Evolutionary conservation across 768 basidiomycete species (phyloP).

Genomic region (Postia placenta): DNA sequence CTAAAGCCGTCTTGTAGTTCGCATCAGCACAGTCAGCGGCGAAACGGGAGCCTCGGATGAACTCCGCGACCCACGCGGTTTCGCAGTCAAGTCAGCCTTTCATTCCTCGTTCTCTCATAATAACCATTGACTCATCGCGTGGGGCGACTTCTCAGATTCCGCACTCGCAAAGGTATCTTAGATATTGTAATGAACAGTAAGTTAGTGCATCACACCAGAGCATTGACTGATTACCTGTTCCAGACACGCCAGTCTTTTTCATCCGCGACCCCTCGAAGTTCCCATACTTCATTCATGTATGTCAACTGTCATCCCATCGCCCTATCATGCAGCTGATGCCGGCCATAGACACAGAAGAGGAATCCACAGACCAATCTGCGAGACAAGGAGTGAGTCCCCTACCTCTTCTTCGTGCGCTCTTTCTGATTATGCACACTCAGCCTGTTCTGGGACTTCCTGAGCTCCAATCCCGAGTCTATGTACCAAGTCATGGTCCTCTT

Average conservation of each 20-base stretch:
- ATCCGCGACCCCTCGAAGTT: conserved; percentile 43
- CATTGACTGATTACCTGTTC: conserved; percentile 8
- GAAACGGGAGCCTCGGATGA: conserved; percentile 43
- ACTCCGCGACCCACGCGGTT: conserved; percentile 47
- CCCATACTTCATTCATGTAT: conserved; percentile 37
- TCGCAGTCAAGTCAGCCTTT: conserved; percentile 44
- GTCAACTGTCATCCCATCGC: not conserved
- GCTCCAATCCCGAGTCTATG: conserved; percentile 40
- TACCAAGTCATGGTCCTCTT: conserved; percentile 43
- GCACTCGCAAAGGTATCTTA: conserved; percentile 32
- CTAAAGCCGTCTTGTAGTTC: conserved; percentile 20
- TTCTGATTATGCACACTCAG: conserved; percentile 13
- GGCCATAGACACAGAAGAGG: conserved; percentile 38
- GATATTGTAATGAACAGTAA: conserved; percentile 29
- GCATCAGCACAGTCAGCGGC: conserved; percentile 54
- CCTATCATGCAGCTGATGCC: not conserved
- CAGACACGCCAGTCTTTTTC: conserved; percentile 44
- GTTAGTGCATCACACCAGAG: not conserved
- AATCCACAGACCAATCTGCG: conserved; percentile 47
- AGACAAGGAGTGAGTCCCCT: conserved; percentile 29
- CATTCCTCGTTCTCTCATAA: no score
- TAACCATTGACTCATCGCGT: no score
- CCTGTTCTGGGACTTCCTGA: conserved; percentile 41
- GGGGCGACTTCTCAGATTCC: no score
- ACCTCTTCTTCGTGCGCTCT: no score